Evolutionary conservation across 2,329 filamentous ascomycete genomes (phyloP).

Genomic region (Xylariaceae sp.): DNA sequence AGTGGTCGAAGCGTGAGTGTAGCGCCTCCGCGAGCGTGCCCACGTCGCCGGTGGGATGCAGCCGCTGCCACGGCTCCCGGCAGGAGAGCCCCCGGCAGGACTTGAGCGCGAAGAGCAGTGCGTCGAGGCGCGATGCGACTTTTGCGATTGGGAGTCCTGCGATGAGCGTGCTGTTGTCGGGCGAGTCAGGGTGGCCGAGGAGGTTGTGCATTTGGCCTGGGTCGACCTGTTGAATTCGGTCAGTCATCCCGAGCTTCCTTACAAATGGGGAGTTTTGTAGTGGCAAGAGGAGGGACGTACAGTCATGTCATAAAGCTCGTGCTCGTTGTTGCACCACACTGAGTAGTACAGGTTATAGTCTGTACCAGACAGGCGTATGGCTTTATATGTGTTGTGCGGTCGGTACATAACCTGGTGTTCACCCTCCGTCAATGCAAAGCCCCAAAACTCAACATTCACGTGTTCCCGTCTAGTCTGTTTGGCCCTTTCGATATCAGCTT

Average conservation of each 20-base stretch:
- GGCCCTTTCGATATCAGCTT: slow-evolving; percentile 28
- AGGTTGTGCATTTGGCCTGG: slow-evolving; percentile 43
- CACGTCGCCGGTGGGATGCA: slow-evolving; percentile 54
- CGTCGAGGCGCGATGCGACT: slow-evolving; percentile 50
- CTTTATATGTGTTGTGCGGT: slow-evolving; percentile 60
- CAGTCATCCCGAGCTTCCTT: slow-evolving; percentile 43
- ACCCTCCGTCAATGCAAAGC: slow-evolving; percentile 36
- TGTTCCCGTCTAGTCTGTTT: slow-evolving; percentile 48
- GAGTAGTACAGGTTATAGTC: slow-evolving; percentile 60
- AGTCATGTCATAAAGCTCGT: slow-evolving; percentile 60
- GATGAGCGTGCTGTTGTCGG: background rate
- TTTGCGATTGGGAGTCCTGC: slow-evolving; percentile 33
- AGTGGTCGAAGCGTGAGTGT: slow-evolving; percentile 47
- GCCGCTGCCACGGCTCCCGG: slow-evolving; percentile 51
- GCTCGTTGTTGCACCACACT: slow-evolving; percentile 62
- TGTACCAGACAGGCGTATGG: slow-evolving; percentile 51
- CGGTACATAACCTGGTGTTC: background rate
- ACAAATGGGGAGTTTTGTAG: slow-evolving; percentile 51
- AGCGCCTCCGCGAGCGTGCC: slow-evolving; percentile 51
- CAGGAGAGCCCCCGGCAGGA: slow-evolving; percentile 53
- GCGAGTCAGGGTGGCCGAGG: slow-evolving; percentile 35
- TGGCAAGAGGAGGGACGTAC: slow-evolving; percentile 56
- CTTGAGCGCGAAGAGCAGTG: slow-evolving; percentile 57
- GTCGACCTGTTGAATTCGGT: slow-evolving; percentile 28
- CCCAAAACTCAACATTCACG: slow-evolving; percentile 61